These are phyloP conservation scores for Coemansia sp. DNA, from an alignment of 192 early-diverging fungal genomes.

Conservation along the genomic window DNA sequence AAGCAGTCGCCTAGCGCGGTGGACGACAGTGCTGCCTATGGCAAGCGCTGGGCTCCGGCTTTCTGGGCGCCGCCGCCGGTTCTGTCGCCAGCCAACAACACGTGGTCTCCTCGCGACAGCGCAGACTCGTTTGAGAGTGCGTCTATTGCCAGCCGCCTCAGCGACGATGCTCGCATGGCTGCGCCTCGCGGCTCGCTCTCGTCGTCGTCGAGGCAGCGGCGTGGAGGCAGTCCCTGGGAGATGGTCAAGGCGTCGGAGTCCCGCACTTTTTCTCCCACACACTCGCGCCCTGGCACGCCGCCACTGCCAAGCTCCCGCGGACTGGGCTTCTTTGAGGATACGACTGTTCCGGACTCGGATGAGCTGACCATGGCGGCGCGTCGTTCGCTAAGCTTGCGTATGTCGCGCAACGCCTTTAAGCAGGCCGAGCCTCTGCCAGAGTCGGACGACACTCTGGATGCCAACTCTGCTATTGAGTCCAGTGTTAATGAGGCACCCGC, in stretches of 20 bases:
- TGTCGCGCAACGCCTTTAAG: constrained; percentile 43
- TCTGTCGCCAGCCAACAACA: neutral
- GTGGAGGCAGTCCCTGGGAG: constrained; percentile 47
- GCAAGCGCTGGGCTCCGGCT: constrained; percentile 36
- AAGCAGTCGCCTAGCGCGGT: neutral
- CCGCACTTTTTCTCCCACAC: constrained; percentile 32
- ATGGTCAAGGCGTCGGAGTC: constrained; percentile 34
- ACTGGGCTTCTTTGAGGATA: constrained; percentile 43
- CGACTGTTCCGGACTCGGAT: constrained; percentile 38
- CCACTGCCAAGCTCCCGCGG: constrained; percentile 12
- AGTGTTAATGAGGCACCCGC: neutral
- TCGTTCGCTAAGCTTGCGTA: constrained; percentile 45
- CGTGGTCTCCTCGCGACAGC: constrained; percentile 41
- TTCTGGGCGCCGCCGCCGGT: constrained; percentile 42
- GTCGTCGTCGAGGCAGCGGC: neutral
- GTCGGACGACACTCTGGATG: constrained; percentile 24
- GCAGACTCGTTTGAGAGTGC: constrained; percentile 26
- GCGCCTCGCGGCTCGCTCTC: constrained; percentile 15
- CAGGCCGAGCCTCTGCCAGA: constrained; percentile 52
- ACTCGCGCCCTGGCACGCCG: constrained; percentile 32
- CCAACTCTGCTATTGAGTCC: neutral
- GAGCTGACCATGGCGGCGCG: constrained; percentile 46
- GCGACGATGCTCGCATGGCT: constrained; percentile 23
- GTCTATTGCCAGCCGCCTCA: constrained; percentile 17
- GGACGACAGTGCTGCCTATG: neutral